Conservation (phyloP, 2,329 filamentous ascomycete species). For the Fusarium clavum region DNA sequence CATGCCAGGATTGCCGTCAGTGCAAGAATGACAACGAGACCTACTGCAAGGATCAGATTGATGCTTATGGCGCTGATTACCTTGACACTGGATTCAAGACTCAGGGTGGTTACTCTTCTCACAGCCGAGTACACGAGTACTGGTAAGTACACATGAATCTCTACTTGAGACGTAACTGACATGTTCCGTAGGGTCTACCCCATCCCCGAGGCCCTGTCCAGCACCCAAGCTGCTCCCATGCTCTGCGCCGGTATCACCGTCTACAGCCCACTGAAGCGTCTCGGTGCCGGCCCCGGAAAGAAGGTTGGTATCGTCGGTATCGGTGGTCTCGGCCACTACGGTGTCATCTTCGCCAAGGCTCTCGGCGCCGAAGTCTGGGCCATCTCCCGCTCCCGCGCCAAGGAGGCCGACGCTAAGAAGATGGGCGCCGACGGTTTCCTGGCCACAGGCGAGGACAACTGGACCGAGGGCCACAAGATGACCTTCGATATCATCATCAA, state of each 20-base stretch:
- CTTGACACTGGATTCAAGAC: slow-evolving; percentile 64
- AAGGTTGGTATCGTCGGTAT: slow-evolving; percentile 81
- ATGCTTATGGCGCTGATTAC: slow-evolving; percentile 65
- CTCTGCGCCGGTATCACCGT: slow-evolving; percentile 86
- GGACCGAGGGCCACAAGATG: slow-evolving; percentile 67
- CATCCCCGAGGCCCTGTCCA: slow-evolving; percentile 78
- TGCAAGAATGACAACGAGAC: slow-evolving; percentile 57
- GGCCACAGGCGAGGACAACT: slow-evolving; percentile 67
- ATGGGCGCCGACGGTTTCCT: slow-evolving; percentile 72
- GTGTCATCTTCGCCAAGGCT: slow-evolving; percentile 75
- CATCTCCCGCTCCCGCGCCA: slow-evolving; percentile 69
- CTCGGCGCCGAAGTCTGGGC: slow-evolving; percentile 72
- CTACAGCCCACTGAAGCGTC: slow-evolving; percentile 80
- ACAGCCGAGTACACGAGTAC: slow-evolving; percentile 52
- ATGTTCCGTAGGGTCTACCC: slow-evolving; percentile 66
- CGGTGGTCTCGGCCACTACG: slow-evolving; percentile 79
- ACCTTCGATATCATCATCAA: slow-evolving; percentile 83
- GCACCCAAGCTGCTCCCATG: slow-evolving; percentile 78
- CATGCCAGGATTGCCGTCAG: slow-evolving; percentile 60
- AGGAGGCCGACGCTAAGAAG: slow-evolving; percentile 68
- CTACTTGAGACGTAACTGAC: slow-evolving; percentile 11
- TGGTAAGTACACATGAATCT: slow-evolving; percentile 56
- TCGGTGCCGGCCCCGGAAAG: slow-evolving; percentile 81
- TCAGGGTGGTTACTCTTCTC: slow-evolving; percentile 66
- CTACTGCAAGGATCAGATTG: slow-evolving; percentile 55